phyloP scores from a whole-genome alignment of 139 green algal species.

The Deuterostichococcus epilithicus region DNA sequence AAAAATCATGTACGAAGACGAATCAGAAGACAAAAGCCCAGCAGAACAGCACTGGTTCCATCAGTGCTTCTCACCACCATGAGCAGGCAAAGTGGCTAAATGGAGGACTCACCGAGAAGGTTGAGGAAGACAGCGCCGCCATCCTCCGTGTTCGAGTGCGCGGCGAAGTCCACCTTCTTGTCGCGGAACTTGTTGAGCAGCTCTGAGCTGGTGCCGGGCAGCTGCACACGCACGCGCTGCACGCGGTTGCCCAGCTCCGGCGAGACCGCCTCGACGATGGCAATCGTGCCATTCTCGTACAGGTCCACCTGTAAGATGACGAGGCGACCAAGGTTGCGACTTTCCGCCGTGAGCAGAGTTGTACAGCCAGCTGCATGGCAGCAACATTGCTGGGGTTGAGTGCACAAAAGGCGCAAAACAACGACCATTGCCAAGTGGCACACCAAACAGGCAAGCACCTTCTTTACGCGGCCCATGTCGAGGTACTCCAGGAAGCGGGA shows the following conservation, averaged over 20 bases:
- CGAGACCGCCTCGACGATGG: constrained; percentile 97
- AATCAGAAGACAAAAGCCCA: too few species aligned
- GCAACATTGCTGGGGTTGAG: too few species aligned
- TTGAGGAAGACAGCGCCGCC: constrained; percentile 88
- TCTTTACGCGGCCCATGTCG: constrained; percentile 98
- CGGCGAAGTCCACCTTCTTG: constrained; percentile 99
- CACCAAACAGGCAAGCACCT: constrained; percentile 57
- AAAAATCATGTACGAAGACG: background rate
- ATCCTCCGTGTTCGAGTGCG: constrained; percentile 94
- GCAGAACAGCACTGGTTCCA: background rate
- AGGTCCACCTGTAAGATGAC: constrained; percentile 79
- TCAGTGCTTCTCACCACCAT: background rate
- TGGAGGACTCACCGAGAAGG: constrained; percentile 72
- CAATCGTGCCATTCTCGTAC: constrained; percentile 99
- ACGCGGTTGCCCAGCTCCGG: constrained; percentile 99
- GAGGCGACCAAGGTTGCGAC: background rate
- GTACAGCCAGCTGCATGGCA: too few species aligned
- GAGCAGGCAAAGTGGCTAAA: background rate
- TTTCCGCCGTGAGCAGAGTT: too few species aligned
- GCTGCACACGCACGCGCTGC: constrained; percentile 97
- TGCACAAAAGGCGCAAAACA: constrained; percentile 2
- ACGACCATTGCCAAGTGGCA: background rate
- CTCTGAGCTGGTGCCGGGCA: constrained; percentile 89
- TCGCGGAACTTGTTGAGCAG: constrained; percentile 96
- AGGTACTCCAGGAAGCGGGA: constrained; percentile 99